Base-by-base conservation (phyloP, 1,139 yeast species). In the Groenewaldozyma auringiensis region DNA sequence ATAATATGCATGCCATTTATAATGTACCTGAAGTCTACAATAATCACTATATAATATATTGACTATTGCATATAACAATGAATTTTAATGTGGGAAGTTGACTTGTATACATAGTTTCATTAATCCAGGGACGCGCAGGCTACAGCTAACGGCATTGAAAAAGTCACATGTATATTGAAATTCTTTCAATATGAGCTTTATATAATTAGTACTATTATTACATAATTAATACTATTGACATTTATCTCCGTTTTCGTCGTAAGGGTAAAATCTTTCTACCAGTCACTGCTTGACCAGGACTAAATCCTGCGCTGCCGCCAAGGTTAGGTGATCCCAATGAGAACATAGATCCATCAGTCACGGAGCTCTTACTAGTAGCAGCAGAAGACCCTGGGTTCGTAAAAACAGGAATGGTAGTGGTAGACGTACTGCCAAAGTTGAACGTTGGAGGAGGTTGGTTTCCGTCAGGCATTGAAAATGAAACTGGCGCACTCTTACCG, bases 361-460 rank as follows among this genome's bases (percentile, higher is more conserved):
- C 29, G 21, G 37, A 6, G 4, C 29, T 32, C 3, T 17, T 36
- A 8, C 21, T 20, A 20, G 40, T 27, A 16, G 29, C n/a, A n/a
- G 43, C 32, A 17, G 37, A 37, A 16, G 37, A 41, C 3, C 18
- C 21, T 21, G 31, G n/a, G 18, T 32, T 21, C n/a, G 38, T 32
- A 31, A 21, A 21, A 14, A 22, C 29, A 9, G 21, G n/a, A 14
- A 40, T 31, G 3, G 42, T 21, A n/a, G 37, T 29, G 11, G 16
- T 31, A 13, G 37, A 11, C 6, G 29, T 18, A 2, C 32, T 29
- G 21, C 43, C 43, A 34, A 41, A 41, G 35, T 41, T 41, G 33
- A 41, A 41, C 14, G 43, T 32, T 17, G 35, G 32, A 20, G 43
- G 33, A 13, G 38, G 29, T 16, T n/a, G 41, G 13, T 32, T 32